Conservation (phyloP, 306 rosid species). For the Dryas alaskensis region DNA sequence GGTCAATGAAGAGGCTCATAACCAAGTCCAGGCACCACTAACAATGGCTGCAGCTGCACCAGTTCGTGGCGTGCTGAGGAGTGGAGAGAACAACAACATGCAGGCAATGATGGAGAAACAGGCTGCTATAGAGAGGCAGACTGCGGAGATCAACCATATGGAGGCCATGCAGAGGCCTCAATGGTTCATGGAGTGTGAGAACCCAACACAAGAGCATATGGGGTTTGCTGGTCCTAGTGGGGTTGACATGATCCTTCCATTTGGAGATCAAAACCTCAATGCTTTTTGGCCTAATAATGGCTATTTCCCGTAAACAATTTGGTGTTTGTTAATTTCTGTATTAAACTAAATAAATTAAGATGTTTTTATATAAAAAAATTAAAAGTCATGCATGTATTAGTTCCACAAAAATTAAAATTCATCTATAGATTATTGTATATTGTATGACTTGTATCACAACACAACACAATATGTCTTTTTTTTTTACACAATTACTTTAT, state of each 20-base stretch:
- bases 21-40: not conserved
- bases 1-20: not conserved
- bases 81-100: not conserved
- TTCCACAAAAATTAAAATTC: too few species aligned
- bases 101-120: not conserved
- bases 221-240: conserved; percentile 5
- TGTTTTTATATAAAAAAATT: too few species aligned
- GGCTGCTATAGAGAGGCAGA: not conserved
- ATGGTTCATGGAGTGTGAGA: conserved; percentile 13
- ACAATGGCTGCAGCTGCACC: not conserved
- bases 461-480: too few species aligned
- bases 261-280: conserved; percentile 11
- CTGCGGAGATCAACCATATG: not conserved
- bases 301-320: conserved; percentile 16
- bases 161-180: conserved; percentile 15
- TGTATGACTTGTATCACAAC: too few species aligned
- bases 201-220: not conserved
- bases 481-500: too few species aligned
- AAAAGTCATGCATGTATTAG: too few species aligned
- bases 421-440: too few species aligned
- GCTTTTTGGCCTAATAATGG: conserved; percentile 17
- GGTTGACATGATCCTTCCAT: conserved; percentile 24
- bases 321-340: not conserved
- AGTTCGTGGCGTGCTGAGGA: not conserved
- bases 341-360: not conserved